These are phyloP conservation scores for Sporothrix brunneoviolacea DNA, from an alignment of 2,329 filamentous ascomycete species.

Conservation along the genomic window DNA sequence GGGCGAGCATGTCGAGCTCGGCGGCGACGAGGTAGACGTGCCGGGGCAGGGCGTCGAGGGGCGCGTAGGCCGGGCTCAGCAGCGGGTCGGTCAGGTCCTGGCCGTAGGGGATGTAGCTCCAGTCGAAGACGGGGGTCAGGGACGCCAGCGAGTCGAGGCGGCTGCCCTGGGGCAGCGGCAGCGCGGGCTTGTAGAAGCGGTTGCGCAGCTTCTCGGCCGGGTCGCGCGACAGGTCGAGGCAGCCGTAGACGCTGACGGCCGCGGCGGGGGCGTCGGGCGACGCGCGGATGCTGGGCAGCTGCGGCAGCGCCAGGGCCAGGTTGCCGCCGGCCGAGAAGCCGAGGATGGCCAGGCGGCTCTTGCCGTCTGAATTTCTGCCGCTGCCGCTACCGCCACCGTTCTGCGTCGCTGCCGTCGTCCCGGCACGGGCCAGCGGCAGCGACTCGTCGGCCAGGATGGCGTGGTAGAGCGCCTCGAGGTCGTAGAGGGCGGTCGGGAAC, in stretches of 20 bases:
- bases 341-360: conserved; percentile 30
- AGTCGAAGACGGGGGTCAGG: conserved; percentile 30
- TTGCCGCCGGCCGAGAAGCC: conserved; percentile 48
- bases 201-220: conserved; percentile 24
- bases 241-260: conserved; percentile 38
- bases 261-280: conserved; percentile 22
- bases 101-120: conserved; percentile 35
- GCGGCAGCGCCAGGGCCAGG: conserved; percentile 35
- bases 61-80: conserved; percentile 32
- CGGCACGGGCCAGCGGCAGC: conserved; percentile 37
- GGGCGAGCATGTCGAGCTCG: conserved; percentile 39
- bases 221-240: conserved; percentile 33
- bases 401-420: conserved; percentile 9
- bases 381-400: too few species aligned
- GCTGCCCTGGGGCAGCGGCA: conserved; percentile 24
- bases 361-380: too few species aligned
- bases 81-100: conserved; percentile 32
- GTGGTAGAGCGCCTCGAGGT: conserved; percentile 37
- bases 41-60: conserved; percentile 30
- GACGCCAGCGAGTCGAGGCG: conserved; percentile 23
- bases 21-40: conserved; percentile 37
- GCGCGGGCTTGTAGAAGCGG: conserved; percentile 30
- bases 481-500: conserved; percentile 39
- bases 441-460: conserved; percentile 35
- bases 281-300: conserved; percentile 30